Base-by-base conservation (phyloP, 1,284 basidiomycete species). In the Trametes sp. region DNA sequence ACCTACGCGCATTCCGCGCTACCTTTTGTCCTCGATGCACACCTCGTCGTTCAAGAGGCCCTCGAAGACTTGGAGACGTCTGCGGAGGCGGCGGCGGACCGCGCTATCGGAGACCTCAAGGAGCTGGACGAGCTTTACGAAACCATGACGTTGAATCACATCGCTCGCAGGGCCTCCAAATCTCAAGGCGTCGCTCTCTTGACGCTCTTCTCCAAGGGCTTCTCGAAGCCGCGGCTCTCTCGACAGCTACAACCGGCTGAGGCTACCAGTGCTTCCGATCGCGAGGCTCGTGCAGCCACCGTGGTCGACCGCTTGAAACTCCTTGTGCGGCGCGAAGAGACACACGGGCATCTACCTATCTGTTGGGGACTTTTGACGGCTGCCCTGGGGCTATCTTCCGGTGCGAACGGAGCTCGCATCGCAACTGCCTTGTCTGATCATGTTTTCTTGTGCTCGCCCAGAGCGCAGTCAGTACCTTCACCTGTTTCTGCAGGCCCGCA, bases 111-210 rank as follows among this genome's bases (percentile, higher is more conserved):
- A 6, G 70, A 75, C 1, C 78, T 96, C 31, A 66, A 73, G 3
- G 76, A 78, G 19, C 77, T 97, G 28, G 96, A 98, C 71, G 79
- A 83, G 13, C 80, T 92, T 24, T 96, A 96, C 76, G 94, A 98
- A 56, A 76, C 87, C 10, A 93, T 94, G 82, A 91, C 93, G 0
- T 85, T 98, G 48, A 98, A 96, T 71, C 94, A 97, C 73, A 90
- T 98, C 63, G 85, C 93, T 2, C 82, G 93, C 31, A 83, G 98
- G 19, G 95, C 97, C 21, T 96, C 94, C 21, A 91, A 87, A 64
- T 86, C 96, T 2, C 98, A 99, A 76, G 97, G 98, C 0, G 89
- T 95, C 8, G 98, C 97, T 1, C 85, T 98, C 41, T 85, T 99
- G 33, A 94, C 95, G 0, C 82, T 99, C 4, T 96, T 92, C 76